Conservation (phyloP, 805 yeast genomes). For the Metschnikowia hibisci region DNA sequence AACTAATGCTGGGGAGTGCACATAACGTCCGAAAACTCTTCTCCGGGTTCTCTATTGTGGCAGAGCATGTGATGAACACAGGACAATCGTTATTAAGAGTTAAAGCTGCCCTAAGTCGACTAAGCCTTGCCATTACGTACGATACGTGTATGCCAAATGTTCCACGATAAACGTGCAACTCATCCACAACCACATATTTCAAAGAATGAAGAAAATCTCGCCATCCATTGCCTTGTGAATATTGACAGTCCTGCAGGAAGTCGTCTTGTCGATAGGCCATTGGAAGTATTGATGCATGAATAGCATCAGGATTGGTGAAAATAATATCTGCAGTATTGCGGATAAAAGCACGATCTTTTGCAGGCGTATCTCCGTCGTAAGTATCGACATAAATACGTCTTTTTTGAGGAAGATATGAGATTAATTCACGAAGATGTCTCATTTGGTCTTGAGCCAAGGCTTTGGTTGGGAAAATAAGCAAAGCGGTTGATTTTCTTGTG, state of each 20-base stretch:
- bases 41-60: slow-evolving; percentile 76
- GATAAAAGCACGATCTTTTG: slow-evolving; percentile 47
- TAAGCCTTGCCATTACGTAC: slow-evolving; percentile 71
- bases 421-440: slow-evolving; percentile 62
- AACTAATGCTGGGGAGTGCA: slow-evolving; percentile 48
- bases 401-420: slow-evolving; percentile 44
- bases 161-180: slow-evolving; percentile 84
- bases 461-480: slow-evolving; percentile 93
- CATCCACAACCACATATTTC: slow-evolving; percentile 75
- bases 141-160: slow-evolving; percentile 93
- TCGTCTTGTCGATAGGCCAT: slow-evolving; percentile 11
- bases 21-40: slow-evolving; percentile 71
- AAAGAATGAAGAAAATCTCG: slow-evolving; percentile 58
- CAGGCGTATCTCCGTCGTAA: slow-evolving; percentile 90
- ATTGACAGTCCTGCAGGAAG: too few species aligned
- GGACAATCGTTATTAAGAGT: slow-evolving; percentile 21
- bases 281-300: slow-evolving; percentile 83
- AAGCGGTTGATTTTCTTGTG: slow-evolving; percentile 52
- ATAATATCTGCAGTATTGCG: slow-evolving; percentile 69
- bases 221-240: slow-evolving; percentile 46
- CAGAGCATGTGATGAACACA: slow-evolving; percentile 86
- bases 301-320: slow-evolving; percentile 93
- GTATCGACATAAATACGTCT: slow-evolving; percentile 61
- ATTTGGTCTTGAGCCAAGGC: slow-evolving; percentile 97
- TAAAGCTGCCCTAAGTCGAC: slow-evolving; percentile 45